phyloP scores from a whole-genome alignment of 1,139 yeast species.

The Suhomyces guaymorum region DNA sequence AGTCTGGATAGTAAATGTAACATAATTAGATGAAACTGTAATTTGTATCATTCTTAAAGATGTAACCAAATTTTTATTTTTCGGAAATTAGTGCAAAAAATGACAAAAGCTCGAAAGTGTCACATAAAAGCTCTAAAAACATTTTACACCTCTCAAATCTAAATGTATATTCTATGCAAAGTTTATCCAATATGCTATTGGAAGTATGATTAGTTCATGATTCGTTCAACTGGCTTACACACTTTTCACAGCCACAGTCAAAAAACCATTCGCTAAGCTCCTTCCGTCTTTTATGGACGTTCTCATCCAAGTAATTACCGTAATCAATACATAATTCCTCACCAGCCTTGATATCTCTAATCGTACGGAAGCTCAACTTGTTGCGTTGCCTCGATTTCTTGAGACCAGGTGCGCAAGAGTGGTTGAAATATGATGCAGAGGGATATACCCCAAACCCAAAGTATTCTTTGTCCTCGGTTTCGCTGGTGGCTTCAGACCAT shows the following conservation, averaged over 20 bases:
- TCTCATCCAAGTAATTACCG: slow-evolving; percentile 51
- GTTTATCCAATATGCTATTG: no score
- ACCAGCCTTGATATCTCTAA: slow-evolving; percentile 34
- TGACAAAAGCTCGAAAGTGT: no score
- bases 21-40: no score
- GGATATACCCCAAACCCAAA: slow-evolving; percentile 70
- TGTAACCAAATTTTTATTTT: no score
- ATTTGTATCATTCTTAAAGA: no score
- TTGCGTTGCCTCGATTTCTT: slow-evolving; percentile 27
- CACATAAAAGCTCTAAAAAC: no score
- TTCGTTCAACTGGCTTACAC: slow-evolving; percentile 22
- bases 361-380: slow-evolving; percentile 27
- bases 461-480: slow-evolving; percentile 56
- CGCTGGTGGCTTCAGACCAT: slow-evolving; percentile 50
- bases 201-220: no score
- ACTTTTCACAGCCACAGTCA: slow-evolving; percentile 54
- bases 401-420: slow-evolving; percentile 41
- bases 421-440: slow-evolving; percentile 70
- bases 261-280: slow-evolving; percentile 62
- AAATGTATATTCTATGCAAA: no score
- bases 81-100: no score
- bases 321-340: slow-evolving; percentile 65
- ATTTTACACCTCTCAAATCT: no score
- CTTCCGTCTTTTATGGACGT: slow-evolving; percentile 42
- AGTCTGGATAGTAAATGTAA: no score